Evolutionary conservation across 2,329 filamentous ascomycete genomes (phyloP).

Genomic region (Trematosphaeria pertusa): DNA sequence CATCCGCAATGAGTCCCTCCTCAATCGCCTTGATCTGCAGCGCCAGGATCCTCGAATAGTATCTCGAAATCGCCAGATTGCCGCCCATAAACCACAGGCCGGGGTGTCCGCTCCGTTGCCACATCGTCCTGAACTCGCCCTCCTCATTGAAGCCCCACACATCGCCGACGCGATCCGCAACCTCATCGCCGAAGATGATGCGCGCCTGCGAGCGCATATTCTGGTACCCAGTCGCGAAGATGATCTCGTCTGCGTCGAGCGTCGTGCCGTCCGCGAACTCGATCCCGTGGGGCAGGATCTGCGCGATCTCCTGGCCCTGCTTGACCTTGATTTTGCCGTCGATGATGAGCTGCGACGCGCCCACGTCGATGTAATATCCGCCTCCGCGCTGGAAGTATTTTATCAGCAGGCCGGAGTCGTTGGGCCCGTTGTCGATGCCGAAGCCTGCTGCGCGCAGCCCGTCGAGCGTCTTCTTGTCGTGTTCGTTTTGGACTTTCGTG

Average conservation of each 20-base stretch:
- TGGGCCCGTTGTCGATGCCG: constrained; percentile 43
- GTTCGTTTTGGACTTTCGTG: constrained; percentile 34
- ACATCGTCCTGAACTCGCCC: constrained; percentile 56
- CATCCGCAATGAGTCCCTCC: too few species aligned
- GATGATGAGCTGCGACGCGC: constrained; percentile 51
- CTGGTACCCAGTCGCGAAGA: constrained; percentile 57
- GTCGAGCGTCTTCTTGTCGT: constrained; percentile 49
- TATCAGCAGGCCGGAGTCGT: constrained; percentile 40
- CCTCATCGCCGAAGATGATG: constrained; percentile 50
- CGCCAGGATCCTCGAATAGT: constrained; percentile 53
- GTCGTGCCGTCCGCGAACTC: constrained; percentile 53
- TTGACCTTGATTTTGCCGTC: constrained; percentile 56
- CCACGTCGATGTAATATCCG: constrained; percentile 59
- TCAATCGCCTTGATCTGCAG: constrained; percentile 55
- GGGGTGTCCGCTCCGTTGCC: constrained; percentile 43
- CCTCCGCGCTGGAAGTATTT: constrained; percentile 53
- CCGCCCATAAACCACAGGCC: constrained; percentile 56
- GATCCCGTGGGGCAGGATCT: constrained; percentile 50
- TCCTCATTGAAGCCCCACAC: constrained; percentile 56
- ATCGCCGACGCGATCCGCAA: constrained; percentile 51
- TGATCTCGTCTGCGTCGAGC: constrained; percentile 54
- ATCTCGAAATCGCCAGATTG: constrained; percentile 55
- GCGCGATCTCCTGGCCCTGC: constrained; percentile 43
- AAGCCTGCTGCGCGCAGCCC: constrained; percentile 54
- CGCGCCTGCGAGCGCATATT: constrained; percentile 51